Conservation (phyloP, 2,329 filamentous ascomycete species). For the Colletotrichum spaethianum region DNA sequence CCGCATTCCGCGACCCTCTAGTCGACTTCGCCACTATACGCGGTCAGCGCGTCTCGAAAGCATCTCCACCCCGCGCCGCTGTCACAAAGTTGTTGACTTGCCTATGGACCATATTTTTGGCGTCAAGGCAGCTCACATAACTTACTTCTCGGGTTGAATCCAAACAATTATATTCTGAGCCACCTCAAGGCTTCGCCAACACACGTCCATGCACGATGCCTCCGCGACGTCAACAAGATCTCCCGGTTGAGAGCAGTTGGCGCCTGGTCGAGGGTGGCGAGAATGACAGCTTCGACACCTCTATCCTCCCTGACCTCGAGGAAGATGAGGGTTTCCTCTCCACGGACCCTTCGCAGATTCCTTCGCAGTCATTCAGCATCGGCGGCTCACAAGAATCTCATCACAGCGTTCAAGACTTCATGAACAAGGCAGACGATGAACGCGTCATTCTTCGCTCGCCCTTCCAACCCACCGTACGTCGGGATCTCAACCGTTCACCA, state of each 20-base stretch:
- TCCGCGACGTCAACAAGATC: slow-evolving; percentile 44
- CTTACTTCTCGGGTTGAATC: neutral
- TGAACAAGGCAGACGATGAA: slow-evolving; percentile 68
- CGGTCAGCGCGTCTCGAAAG: slow-evolving; percentile 22
- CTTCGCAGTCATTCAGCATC: slow-evolving; percentile 58
- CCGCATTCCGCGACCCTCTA: slow-evolving; percentile 12
- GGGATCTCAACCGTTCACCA: slow-evolving; percentile 54
- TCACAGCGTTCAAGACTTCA: slow-evolving; percentile 67
- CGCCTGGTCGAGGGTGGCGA: slow-evolving; percentile 72
- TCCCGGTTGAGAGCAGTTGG: slow-evolving; percentile 70
- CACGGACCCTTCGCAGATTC: slow-evolving; percentile 63
- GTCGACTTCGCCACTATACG: slow-evolving; percentile 33
- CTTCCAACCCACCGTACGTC: slow-evolving; percentile 66
- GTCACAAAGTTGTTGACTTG: neutral
- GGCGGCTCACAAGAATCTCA: slow-evolving; percentile 63
- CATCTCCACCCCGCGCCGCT: slow-evolving; percentile 7
- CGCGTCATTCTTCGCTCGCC: slow-evolving; percentile 68
- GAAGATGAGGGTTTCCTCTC: slow-evolving; percentile 57
- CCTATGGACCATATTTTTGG: neutral
- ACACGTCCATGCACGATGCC: slow-evolving; percentile 27
- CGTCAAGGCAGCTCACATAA: neutral
- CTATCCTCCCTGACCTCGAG: slow-evolving; percentile 62
- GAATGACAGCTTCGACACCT: slow-evolving; percentile 73
- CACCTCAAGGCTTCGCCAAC: neutral
- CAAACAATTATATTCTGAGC: neutral